These are phyloP conservation scores for Phialophora expanda DNA, from an alignment of 2,329 filamentous ascomycete species.

Conservation along the genomic window DNA sequence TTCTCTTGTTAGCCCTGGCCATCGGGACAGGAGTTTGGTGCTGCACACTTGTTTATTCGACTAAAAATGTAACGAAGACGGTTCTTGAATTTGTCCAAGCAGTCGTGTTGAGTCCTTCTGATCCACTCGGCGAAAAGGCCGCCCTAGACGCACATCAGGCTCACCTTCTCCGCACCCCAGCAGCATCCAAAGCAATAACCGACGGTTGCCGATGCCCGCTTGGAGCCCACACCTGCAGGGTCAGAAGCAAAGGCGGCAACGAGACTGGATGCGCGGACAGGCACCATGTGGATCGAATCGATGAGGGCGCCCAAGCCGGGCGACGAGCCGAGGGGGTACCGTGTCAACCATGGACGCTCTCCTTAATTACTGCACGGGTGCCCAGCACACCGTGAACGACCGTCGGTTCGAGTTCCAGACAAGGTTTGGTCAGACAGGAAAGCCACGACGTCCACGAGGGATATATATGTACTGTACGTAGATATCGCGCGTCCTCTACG, in stretches of 20 bases:
- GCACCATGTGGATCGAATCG: not conserved
- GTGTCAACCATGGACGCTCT: not conserved
- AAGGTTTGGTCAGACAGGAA: too few species aligned
- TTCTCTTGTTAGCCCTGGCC: not conserved
- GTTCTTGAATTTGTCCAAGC: not conserved
- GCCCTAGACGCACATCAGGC: not conserved
- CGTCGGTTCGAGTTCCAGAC: too few species aligned
- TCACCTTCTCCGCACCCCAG: not conserved
- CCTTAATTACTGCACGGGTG: not conserved
- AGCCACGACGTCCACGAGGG: not conserved
- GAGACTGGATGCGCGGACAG: not conserved
- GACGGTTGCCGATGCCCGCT: constrained; percentile 8
- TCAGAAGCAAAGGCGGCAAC: not conserved
- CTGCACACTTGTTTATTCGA: not conserved
- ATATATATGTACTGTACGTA: not conserved
- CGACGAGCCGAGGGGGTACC: not conserved
- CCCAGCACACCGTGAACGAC: too few species aligned
- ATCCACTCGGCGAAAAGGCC: constrained; percentile 13
- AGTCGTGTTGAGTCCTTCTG: not conserved
- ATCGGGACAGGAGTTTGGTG: too few species aligned
- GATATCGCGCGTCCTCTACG: not conserved
- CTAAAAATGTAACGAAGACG: not conserved
- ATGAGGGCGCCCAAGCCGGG: not conserved
- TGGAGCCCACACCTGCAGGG: not conserved
- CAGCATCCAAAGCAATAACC: constrained; percentile 5